A percentile compares a stretch with the other conserved stretches of the same genome.
Conservation (phyloP, 1,139 yeast genomes). For the Lodderomyces oxycetoniae region DNA sequence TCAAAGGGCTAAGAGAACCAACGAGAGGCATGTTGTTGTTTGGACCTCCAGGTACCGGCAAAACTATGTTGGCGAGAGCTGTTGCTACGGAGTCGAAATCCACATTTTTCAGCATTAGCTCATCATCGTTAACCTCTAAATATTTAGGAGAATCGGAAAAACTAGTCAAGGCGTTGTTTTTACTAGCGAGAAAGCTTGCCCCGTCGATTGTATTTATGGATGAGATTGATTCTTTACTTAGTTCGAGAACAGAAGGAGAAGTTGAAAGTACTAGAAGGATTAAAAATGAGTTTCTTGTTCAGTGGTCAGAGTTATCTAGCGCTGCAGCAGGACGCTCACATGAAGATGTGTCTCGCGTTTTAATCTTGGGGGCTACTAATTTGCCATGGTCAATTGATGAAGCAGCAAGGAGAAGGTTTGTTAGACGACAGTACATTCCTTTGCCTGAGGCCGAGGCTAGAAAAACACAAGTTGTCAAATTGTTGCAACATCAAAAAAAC, state of each 20-base stretch:
- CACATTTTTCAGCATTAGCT: conserved; percentile 88
- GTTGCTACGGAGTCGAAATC: conserved; percentile 96
- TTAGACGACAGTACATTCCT: conserved; percentile 89
- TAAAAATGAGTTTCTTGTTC: conserved; percentile 90
- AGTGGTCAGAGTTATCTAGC: conserved; percentile 90
- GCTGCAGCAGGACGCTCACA: conserved; percentile 79
- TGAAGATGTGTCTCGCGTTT: conserved; percentile 61
- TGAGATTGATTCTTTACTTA: conserved; percentile 88
- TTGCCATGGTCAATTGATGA: conserved; percentile 98
- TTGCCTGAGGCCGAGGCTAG: conserved; percentile 87
- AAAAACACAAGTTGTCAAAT: conserved; percentile 61
- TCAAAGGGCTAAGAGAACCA: conserved; percentile 89
- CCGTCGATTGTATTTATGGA: conserved; percentile 88
- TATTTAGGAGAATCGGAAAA: conserved; percentile 93
- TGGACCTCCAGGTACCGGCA: conserved; percentile 99
- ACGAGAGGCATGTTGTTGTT: conserved; percentile 93
- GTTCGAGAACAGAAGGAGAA: conserved; percentile 84
- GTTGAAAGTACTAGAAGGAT: conserved; percentile 88
- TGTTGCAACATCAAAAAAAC: conserved; percentile 73
- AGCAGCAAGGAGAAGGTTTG: conserved; percentile 94
- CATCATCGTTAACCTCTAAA: conserved; percentile 88
- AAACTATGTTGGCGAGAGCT: conserved; percentile 95
- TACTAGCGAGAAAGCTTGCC: conserved; percentile 78
- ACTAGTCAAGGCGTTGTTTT: conserved; percentile 82
- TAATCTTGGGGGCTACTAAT: conserved; percentile 93